Conservation (phyloP, 495 filamentous ascomycete genomes). For the Polyplosphaeria fusca region DNA sequence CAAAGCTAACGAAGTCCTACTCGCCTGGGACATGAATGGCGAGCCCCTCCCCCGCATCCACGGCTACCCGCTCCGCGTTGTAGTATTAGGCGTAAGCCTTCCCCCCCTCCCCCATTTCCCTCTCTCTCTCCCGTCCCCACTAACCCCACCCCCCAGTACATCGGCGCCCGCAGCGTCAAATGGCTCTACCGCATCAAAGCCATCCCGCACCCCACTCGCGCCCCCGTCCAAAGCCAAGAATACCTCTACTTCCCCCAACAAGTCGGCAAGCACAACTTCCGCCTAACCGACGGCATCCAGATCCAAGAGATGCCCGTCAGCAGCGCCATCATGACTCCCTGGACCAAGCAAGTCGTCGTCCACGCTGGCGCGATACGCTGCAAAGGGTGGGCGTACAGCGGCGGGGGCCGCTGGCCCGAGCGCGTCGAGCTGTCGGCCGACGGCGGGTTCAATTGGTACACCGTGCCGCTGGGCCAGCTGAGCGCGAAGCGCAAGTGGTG, state of each 20-base stretch:
- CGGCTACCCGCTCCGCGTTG: constrained; percentile 58
- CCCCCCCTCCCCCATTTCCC: neutral
- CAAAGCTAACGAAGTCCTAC: neutral
- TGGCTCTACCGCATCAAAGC: constrained; percentile 56
- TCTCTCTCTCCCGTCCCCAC: no score
- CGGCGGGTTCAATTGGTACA: constrained; percentile 56
- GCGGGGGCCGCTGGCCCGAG: constrained; percentile 57
- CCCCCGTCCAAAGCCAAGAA: constrained; percentile 45
- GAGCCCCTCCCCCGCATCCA: constrained; percentile 61
- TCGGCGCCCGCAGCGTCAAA: constrained; percentile 56
- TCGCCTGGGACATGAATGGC: constrained; percentile 66
- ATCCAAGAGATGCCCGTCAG: constrained; percentile 63
- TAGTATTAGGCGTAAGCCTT: constrained; percentile 50
- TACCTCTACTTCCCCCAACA: constrained; percentile 58
- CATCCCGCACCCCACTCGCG: constrained; percentile 42
- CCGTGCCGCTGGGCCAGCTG: constrained; percentile 49
- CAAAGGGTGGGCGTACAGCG: constrained; percentile 55
- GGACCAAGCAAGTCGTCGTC: constrained; percentile 47
- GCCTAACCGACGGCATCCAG: constrained; percentile 49
- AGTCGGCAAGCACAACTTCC: constrained; percentile 58
- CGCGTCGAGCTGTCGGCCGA: constrained; percentile 55
- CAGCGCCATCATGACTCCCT: constrained; percentile 55
- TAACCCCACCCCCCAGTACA: constrained; percentile 40
- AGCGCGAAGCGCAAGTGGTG: constrained; percentile 51
- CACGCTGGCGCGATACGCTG: constrained; percentile 51